A percentile compares a stretch with the other conserved stretches of the same genome.
Evolutionary conservation across 768 basidiomycete species (phyloP).

Genomic region (Sarcomyxa edulis): DNA sequence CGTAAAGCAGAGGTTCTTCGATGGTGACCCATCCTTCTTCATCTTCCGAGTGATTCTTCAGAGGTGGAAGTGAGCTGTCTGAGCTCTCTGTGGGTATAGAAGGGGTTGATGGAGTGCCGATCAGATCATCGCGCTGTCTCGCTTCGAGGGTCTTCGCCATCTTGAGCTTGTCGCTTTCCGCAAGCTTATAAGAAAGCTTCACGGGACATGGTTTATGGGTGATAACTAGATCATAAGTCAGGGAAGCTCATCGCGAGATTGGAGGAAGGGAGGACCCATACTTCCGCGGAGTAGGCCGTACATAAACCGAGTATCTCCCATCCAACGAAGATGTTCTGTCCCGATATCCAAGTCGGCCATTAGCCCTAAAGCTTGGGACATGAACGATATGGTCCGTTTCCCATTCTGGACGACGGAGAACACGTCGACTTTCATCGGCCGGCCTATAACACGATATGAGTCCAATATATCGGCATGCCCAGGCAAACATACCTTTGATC

Average conservation of each 20-base stretch:
- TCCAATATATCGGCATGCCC: neutral
- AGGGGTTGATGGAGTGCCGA: slow-evolving; percentile 7
- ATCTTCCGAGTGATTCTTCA: slow-evolving; percentile 37
- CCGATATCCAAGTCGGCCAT: slow-evolving; percentile 84
- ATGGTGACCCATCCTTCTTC: slow-evolving; percentile 67
- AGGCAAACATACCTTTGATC: slow-evolving; percentile 62
- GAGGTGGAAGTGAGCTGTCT: slow-evolving; percentile 33
- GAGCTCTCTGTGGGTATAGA: slow-evolving; percentile 10
- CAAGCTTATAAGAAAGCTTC: slow-evolving; percentile 66
- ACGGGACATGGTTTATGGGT: slow-evolving; percentile 61
- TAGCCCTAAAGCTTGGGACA: slow-evolving; percentile 78
- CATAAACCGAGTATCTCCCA: slow-evolving; percentile 79
- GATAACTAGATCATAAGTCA: slow-evolving; percentile 38
- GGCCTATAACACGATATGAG: slow-evolving; percentile 36
- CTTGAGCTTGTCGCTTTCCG: slow-evolving; percentile 60
- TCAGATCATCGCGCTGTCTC: slow-evolving; percentile 22
- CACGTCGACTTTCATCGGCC: slow-evolving; percentile 69
- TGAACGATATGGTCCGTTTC: slow-evolving; percentile 66
- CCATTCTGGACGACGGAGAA: slow-evolving; percentile 70
- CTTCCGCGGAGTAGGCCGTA: slow-evolving; percentile 67
- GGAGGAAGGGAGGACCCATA: slow-evolving; percentile 24
- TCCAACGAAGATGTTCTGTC: slow-evolving; percentile 81
- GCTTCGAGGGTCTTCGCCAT: slow-evolving; percentile 54
- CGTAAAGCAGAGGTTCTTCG: slow-evolving; percentile 60
- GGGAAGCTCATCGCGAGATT: neutral